Percentiles rank a stretch among this genome's conserved stretches.
Conservation (phyloP, 768 basidiomycete species). For the Porphyrellus cyaneotinctus region DNA sequence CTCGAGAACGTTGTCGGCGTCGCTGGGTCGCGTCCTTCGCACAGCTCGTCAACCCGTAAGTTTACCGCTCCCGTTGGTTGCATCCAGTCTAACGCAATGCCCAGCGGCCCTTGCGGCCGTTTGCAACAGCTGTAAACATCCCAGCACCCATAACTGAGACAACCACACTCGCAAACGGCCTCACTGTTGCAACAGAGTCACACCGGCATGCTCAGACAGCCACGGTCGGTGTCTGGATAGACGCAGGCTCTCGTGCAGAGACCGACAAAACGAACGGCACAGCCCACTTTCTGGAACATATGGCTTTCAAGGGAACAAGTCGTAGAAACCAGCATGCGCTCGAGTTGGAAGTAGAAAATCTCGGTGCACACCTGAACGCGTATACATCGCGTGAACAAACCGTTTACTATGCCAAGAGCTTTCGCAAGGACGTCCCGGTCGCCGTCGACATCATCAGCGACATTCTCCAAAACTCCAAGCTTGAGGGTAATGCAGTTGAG, state of each 20-base stretch:
- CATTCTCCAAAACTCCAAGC: slow-evolving; percentile 94
- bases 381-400: slow-evolving; percentile 99
- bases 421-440: slow-evolving; percentile 87
- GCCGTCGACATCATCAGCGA: slow-evolving; percentile 97
- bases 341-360: slow-evolving; percentile 96
- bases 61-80: background rate
- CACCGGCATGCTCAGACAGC: slow-evolving; percentile 91
- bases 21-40: slow-evolving; percentile 41
- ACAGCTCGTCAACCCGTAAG: slow-evolving; percentile 38
- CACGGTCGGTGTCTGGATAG: slow-evolving; percentile 99
- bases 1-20: slow-evolving; percentile 42
- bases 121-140: slow-evolving; percentile 67
- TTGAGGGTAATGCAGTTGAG: slow-evolving; percentile 84
- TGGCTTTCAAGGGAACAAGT: slow-evolving; percentile 97
- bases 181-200: slow-evolving; percentile 91
- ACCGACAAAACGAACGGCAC: slow-evolving; percentile 92
- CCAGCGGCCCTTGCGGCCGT: slow-evolving; percentile 58
- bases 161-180: slow-evolving; percentile 89
- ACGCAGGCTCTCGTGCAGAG: slow-evolving; percentile 96
- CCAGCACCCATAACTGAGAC: slow-evolving; percentile 80
- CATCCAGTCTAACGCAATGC: background rate
- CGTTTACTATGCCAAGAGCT: slow-evolving; percentile 98
- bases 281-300: slow-evolving; percentile 98
- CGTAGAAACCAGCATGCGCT: slow-evolving; percentile 83
- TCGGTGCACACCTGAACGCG: slow-evolving; percentile 95